Percentiles rank a stretch among this genome's conserved stretches.
These are phyloP conservation scores for Dorcoceras hygrometricum DNA, from an alignment of 257 asterid species.

Conservation along the genomic window DNA sequence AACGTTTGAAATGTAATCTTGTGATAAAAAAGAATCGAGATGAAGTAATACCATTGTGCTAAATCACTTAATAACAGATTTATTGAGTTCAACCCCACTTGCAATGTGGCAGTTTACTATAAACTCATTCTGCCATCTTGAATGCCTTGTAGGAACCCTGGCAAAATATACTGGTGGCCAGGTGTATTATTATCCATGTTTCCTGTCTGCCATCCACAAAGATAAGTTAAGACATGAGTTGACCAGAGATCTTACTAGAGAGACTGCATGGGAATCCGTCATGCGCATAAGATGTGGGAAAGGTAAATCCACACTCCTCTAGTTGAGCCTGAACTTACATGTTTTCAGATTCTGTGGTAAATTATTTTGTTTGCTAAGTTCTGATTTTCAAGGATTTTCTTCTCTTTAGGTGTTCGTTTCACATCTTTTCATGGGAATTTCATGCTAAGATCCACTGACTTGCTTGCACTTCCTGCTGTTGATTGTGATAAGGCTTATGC, in stretches of 20 bases:
- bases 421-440: conserved; percentile 96
- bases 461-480: conserved; percentile 94
- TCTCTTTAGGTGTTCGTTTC: conserved; percentile 83
- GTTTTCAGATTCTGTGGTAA: conserved; percentile 19
- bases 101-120: conserved; percentile 19
- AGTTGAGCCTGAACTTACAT: conserved; percentile 14
- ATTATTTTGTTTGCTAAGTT: conserved; percentile 17
- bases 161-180: conserved; percentile 99
- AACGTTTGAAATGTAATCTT: background rate
- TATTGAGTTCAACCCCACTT: conserved; percentile 12
- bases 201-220: conserved; percentile 60
- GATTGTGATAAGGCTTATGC: conserved; percentile 99
- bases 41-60: conserved; percentile 10
- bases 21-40: conserved; percentile 6
- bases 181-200: conserved; percentile 88
- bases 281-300: conserved; percentile 99
- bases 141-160: conserved; percentile 62
- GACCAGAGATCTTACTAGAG: conserved; percentile 89
- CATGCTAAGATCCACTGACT: conserved; percentile 95
- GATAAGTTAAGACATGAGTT: conserved; percentile 85
- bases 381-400: conserved; percentile 21
- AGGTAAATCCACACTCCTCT: conserved; percentile 46
- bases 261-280: conserved; percentile 99
- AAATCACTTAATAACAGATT: background rate
- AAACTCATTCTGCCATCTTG: conserved; percentile 23